Percentiles rank a stretch among this genome's conserved stretches.
These are phyloP conservation scores for Pezizomycotina sp. DNA, from an alignment of 2,329 filamentous ascomycete genomes.

Conservation along the genomic window DNA sequence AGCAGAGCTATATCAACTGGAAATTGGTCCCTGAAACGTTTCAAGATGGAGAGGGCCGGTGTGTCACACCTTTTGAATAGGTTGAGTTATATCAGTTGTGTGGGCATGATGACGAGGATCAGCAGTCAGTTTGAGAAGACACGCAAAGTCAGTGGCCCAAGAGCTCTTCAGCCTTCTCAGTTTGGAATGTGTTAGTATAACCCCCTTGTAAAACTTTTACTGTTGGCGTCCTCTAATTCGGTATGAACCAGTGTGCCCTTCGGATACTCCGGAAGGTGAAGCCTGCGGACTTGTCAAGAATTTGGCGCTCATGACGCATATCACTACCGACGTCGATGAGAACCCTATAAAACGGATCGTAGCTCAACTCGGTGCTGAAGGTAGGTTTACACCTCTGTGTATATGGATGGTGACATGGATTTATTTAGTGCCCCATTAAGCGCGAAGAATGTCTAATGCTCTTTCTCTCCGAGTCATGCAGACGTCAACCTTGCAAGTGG, in stretches of 20 bases:
- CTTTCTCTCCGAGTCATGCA: too few species aligned
- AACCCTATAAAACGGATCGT: conserved; percentile 74
- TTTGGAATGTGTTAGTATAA: conserved; percentile 57
- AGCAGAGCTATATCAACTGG: conserved; percentile 93
- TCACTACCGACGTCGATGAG: conserved; percentile 91
- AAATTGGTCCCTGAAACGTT: conserved; percentile 95
- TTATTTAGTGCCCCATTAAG: too few species aligned
- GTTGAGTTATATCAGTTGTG: conserved; percentile 84
- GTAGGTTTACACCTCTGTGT: conserved; percentile 45
- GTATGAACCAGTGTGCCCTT: conserved; percentile 49
- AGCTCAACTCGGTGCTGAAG: conserved; percentile 68
- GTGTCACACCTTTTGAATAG: conserved; percentile 92
- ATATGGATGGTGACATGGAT: too few species aligned
- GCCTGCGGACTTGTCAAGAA: conserved; percentile 97
- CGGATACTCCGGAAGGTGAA: conserved; percentile 96
- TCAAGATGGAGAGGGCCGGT: conserved; percentile 94
- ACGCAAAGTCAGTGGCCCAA: conserved; percentile 83
- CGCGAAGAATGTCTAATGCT: too few species aligned
- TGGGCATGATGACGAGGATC: conserved; percentile 99
- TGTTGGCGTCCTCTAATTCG: neutral
- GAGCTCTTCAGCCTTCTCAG: conserved; percentile 89
- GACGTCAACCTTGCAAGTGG: conserved; percentile 52
- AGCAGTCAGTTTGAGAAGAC: conserved; percentile 99
- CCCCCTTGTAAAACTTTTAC: neutral
- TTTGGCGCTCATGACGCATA: conserved; percentile 94